phyloP scores from a whole-genome alignment of 345 rosid species.

The Limnanthes douglasii region DNA sequence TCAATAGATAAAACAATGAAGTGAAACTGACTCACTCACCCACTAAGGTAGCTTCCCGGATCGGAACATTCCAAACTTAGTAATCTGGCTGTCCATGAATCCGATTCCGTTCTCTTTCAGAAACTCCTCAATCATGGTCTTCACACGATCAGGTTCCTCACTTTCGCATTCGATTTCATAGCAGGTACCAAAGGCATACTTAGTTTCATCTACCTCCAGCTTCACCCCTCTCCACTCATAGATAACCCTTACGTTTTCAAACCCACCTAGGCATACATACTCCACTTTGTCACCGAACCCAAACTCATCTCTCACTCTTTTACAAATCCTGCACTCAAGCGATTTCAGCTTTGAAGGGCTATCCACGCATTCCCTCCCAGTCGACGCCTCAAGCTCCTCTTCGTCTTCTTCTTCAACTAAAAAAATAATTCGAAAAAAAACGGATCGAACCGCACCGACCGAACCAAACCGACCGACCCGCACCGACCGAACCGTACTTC shows the following conservation, averaged over 20 bases:
- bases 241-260: slow-evolving; percentile 54
- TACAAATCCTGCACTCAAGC: slow-evolving; percentile 40
- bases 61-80: slow-evolving; percentile 69
- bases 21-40: no score
- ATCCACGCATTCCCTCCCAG: slow-evolving; percentile 29
- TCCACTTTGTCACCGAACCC: slow-evolving; percentile 27
- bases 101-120: slow-evolving; percentile 38
- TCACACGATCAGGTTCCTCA: slow-evolving; percentile 50
- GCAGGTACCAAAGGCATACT: slow-evolving; percentile 45
- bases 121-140: slow-evolving; percentile 45
- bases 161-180: slow-evolving; percentile 84
- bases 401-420: slow-evolving; percentile 82
- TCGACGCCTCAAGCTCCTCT: slow-evolving; percentile 39
- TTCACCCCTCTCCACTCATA: slow-evolving; percentile 56
- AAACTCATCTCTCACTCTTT: slow-evolving; percentile 57
- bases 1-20: no score
- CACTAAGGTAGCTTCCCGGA: slow-evolving; percentile 47
- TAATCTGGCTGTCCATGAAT: slow-evolving; percentile 40
- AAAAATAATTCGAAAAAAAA: no score
- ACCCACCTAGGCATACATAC: slow-evolving; percentile 71
- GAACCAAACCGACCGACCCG: no score
- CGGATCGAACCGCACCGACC: no score
- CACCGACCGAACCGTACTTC: no score
- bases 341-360: slow-evolving; percentile 26
- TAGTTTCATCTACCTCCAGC: slow-evolving; percentile 82